Evolutionary conservation across 176 grass and related monocot species (phyloP).

Genomic region (Carex kokanica): DNA sequence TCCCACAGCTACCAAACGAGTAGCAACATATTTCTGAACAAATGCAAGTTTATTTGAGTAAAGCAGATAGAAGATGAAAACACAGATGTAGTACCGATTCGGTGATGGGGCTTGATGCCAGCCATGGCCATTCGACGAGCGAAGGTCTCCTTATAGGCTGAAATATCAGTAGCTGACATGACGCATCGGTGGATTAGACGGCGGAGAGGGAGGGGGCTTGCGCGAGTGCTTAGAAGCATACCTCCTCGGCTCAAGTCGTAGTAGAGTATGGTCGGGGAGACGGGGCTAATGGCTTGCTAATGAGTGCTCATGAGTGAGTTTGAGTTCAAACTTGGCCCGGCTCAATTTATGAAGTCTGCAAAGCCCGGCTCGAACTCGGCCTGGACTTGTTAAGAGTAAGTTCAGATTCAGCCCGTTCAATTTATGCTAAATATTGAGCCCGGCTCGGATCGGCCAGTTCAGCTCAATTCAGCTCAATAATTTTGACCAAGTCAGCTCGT

Average conservation of each 20-base stretch:
- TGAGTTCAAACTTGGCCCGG: no score
- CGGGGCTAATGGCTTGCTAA: not conserved
- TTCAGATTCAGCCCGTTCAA: no score
- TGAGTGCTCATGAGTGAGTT: no score
- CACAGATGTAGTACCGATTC: constrained; percentile 43
- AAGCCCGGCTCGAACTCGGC: no score
- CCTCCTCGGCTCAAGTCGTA: not conserved
- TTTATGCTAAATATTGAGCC: no score
- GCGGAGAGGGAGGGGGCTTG: constrained; percentile 34
- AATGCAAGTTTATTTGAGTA: not conserved
- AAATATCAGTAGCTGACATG: not conserved
- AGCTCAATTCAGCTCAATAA: no score
- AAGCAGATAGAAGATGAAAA: not conserved
- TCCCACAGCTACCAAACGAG: constrained; percentile 50
- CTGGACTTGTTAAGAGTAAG: no score
- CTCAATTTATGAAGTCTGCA: no score
- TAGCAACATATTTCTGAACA: not conserved
- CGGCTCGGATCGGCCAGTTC: no score
- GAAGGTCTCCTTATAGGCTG: constrained; percentile 53
- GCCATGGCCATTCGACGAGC: constrained; percentile 66
- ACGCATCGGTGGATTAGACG: constrained; percentile 38
- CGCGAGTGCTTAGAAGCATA: constrained; percentile 37
- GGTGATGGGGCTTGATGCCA: constrained; percentile 74
- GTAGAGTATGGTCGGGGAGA: not conserved
- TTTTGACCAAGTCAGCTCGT: no score